Evolutionary conservation across 1,139 yeast genomes (phyloP), one percentile per base, ranked within the genome.

Genomic region (Zygoascus hellenicus): DNA sequence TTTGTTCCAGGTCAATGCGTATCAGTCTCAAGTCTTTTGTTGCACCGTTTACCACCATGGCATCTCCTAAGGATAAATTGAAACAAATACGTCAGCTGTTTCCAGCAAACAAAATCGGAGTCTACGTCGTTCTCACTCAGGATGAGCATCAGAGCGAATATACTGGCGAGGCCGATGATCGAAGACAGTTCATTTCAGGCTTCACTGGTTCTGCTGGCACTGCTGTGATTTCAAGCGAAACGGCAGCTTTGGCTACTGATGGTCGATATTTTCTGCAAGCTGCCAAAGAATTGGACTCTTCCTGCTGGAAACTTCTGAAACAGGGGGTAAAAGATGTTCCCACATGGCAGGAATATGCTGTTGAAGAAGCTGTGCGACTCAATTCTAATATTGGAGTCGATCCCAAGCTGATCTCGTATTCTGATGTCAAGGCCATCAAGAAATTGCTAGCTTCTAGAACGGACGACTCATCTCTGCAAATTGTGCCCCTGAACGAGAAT

Each of bases 251-350:
- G 56, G 81, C 95, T 9, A 94, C 98, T 0, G 98, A 94, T 66
- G 97, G 97, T 10, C 76, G 98, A 56, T 94, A 94, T 68, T 94
- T 89, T 64, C 77, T 80, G 55, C 98, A 94, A 67, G 98, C 98
- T 1, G 69, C 78, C 26, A 80, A 83, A 61, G 96, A 94, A 67
- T 74, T 94, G 54, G 97, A 88, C 63, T 43, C 56, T 17, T 86
- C 87, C 67, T 86, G 87, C 68, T 94, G 98, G 98, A 64, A 73
- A 10, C 72, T 94, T 54, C 73, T 94, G 58, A 89, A 81, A 63
- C 94, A 83, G 63, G 96, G 95, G 11, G 74, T 79, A 11, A 75
- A 76, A 47, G 86, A 80, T 53, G 82, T 81, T 50, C 82, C 85
- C 30, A 71, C 89, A 2, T 92, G 98, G 98, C 83, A 84, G 62